Conservation (phyloP, 805 yeast genomes). For the Saturnispora kantuleensis region DNA sequence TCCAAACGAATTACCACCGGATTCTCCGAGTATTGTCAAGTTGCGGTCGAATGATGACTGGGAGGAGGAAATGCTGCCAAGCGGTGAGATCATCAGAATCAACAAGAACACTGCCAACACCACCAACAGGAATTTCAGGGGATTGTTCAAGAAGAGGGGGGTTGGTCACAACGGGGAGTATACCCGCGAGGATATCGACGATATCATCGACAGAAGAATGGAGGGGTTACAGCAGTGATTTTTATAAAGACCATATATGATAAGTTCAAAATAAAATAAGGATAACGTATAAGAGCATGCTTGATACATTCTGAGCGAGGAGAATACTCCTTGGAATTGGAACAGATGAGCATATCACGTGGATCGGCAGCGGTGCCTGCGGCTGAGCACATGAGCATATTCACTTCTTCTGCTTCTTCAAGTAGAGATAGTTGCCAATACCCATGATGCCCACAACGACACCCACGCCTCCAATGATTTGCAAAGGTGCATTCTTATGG, state of each 20-base stretch:
- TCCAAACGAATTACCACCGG: slow-evolving; percentile 42
- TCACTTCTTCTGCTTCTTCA: slow-evolving; percentile 8
- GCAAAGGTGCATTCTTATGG: slow-evolving; percentile 1
- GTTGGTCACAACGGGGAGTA: slow-evolving; percentile 18
- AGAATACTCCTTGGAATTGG: too few species aligned
- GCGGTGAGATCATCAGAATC: slow-evolving; percentile 55
- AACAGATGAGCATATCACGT: too few species aligned
- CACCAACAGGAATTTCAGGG: slow-evolving; percentile 20
- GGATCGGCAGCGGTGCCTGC: neutral
- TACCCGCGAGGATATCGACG: slow-evolving; percentile 46
- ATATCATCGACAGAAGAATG: slow-evolving; percentile 30
- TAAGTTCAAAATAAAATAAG: neutral
- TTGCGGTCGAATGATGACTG: slow-evolving; percentile 28
- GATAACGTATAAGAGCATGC: neutral
- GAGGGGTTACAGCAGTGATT: slow-evolving; percentile 17
- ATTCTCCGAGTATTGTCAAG: slow-evolving; percentile 29
- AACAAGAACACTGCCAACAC: slow-evolving; percentile 20
- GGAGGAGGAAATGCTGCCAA: slow-evolving; percentile 56
- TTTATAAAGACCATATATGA: too few species aligned
- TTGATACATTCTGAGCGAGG: neutral
- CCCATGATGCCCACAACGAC: slow-evolving; percentile 8
- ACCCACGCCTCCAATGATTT: slow-evolving; percentile 6
- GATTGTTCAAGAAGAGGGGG: slow-evolving; percentile 17
- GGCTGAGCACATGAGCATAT: neutral
- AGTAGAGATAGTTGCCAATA: slow-evolving; percentile 11